Base-by-base conservation (phyloP, 176 grass and related monocot species). In the Oryza officinalis region DNA sequence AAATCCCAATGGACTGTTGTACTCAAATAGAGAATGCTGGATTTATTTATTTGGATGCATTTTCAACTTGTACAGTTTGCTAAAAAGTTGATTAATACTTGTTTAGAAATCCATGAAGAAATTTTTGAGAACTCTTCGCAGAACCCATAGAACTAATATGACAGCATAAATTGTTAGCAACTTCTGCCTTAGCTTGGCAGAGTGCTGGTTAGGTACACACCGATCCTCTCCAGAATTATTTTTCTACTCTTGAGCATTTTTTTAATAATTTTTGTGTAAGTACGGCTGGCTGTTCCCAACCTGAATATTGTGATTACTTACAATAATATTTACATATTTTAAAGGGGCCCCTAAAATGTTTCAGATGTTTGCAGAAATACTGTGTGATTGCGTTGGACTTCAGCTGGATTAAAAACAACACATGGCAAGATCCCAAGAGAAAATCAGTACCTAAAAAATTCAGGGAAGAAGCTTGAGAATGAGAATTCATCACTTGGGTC, bases 401-500 rank as follows among this genome's bases (percentile, higher is more conserved):
- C 43, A 25, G 4, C 26, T 68, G 15, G 18, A 30, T 75, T 61
- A 81, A 10, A 33, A 31, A 47, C 61, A 64, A 13, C 27, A 65
- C 26, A 45, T 22, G 4, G 8, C 49, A 54, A 76, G 18, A 85
- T 78, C 20, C 52, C 10, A 27, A 40, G 17, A 28, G 40, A 60
- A 27, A 88, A 52, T 10, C 57, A 57, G 35, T 91, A 97, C 94
- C 94, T 86, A 9, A 90, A 82, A 81, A 91, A 89, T 57, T 89
- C 92, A 50, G 92, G 92, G 63, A 97, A 94, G 84, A 97, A 94
- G 79, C 84, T 89, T 65, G 92, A 89, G 82, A 94, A 93, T 45
- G 92, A 91, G 33, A 94, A 97, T 79, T 94, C 94, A 32, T 97
- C 94, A 84, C 94, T 94, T 78, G 94, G 94, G 67, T 97, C 94